A percentile compares a stretch with the other conserved stretches of the same genome.
Conservation (phyloP, 192 early-diverging fungal species). For the Irineochytrium annulatum region DNA sequence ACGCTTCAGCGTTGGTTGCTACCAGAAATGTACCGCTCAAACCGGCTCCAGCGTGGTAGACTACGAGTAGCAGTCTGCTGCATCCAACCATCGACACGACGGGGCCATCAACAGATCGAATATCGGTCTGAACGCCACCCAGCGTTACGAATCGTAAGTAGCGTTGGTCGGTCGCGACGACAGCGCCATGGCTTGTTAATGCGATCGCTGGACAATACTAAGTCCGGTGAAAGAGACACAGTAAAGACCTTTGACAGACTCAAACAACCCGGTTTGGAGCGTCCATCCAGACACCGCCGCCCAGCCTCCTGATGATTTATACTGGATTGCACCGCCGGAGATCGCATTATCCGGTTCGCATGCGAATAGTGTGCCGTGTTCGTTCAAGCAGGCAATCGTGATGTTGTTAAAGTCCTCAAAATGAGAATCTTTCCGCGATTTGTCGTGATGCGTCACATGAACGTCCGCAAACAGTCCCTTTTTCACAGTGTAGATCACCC, state of each 20-base stretch:
- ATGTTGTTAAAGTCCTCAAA: conserved; percentile 78
- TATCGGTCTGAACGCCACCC: conserved; percentile 72
- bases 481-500: conserved; percentile 69
- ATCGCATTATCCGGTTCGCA: too few species aligned
- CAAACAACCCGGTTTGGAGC: too few species aligned
- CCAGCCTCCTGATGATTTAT: too few species aligned
- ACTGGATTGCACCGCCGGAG: too few species aligned
- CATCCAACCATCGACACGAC: conserved; percentile 39
- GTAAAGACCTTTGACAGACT: too few species aligned
- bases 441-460: conserved; percentile 87
- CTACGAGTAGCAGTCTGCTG: conserved; percentile 36
- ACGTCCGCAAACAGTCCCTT: conserved; percentile 65
- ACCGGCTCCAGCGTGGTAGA: conserved; percentile 45
- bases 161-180: conserved; percentile 68
- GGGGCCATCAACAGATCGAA: conserved; percentile 59
- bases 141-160: conserved; percentile 76
- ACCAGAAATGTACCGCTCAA: conserved; percentile 34
- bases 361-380: conserved; percentile 73
- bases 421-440: conserved; percentile 71
- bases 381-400: conserved; percentile 68
- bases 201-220: too few species aligned
- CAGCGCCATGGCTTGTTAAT: conserved; percentile 59
- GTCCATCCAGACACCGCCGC: too few species aligned
- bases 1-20: neutral
- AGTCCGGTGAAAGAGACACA: too few species aligned